These are phyloP conservation scores for Trichocladium uniseriatum DNA, from an alignment of 495 filamentous ascomycete genomes.

Conservation along the genomic window DNA sequence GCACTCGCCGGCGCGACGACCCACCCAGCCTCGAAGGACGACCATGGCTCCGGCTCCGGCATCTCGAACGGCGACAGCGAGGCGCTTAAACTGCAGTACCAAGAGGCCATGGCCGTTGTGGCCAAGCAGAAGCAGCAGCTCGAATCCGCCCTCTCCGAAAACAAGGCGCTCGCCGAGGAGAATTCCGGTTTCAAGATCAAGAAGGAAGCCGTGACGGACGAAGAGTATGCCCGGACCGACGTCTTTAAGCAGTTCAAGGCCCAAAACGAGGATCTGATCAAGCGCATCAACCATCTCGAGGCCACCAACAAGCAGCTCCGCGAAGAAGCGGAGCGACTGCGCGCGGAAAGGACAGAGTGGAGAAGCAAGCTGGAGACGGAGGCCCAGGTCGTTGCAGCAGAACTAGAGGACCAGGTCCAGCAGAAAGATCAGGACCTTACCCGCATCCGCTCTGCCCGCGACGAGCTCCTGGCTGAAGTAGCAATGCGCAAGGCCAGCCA, in stretches of 20 bases:
- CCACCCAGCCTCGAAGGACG: conserved; percentile 43
- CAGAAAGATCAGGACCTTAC: conserved; percentile 76
- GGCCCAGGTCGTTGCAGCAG: conserved; percentile 54
- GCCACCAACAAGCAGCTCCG: conserved; percentile 76
- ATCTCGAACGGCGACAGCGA: conserved; percentile 53
- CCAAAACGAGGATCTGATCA: conserved; percentile 86
- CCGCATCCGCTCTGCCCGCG: conserved; percentile 69
- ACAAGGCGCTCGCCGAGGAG: conserved; percentile 67
- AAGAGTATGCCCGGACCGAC: conserved; percentile 87
- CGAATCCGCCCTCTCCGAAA: conserved; percentile 65
- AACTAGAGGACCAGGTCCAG: conserved; percentile 71
- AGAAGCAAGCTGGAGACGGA: conserved; percentile 72
- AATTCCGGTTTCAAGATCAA: conserved; percentile 54
- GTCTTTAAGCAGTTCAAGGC: conserved; percentile 84
- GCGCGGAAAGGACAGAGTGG: conserved; percentile 75
- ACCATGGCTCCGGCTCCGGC: conserved; percentile 48
- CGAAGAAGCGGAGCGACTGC: conserved; percentile 74
- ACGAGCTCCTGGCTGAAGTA: conserved; percentile 74
- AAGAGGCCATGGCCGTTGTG: conserved; percentile 61
- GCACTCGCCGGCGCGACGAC: conserved; percentile 55
- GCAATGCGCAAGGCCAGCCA: conserved; percentile 69
- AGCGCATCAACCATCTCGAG: conserved; percentile 83
- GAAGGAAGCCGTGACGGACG: conserved; percentile 65
- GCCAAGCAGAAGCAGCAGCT: conserved; percentile 82
- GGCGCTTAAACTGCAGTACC: conserved; percentile 48